These are phyloP conservation scores for Sugiyamaella boreocaroliniensis DNA, from an alignment of 805 yeast species.

Conservation along the genomic window DNA sequence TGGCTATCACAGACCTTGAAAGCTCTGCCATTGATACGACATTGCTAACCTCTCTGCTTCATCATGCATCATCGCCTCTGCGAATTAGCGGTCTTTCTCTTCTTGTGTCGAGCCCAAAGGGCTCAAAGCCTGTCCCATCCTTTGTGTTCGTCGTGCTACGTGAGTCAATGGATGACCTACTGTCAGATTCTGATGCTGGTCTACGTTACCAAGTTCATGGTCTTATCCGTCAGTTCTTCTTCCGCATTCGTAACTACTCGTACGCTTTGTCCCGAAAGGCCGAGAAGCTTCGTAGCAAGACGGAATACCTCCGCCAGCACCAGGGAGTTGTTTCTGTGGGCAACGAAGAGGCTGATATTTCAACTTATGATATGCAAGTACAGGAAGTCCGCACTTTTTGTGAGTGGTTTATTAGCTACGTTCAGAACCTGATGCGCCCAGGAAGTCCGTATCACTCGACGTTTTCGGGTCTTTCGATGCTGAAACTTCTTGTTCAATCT, in stretches of 20 bases:
- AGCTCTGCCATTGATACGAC: constrained; percentile 40
- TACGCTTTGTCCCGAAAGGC: constrained; percentile 51
- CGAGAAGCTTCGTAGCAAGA: neutral
- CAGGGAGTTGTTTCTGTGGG: too few species aligned
- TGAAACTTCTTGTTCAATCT: constrained; percentile 42
- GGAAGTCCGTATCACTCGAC: constrained; percentile 52
- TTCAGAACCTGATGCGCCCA: constrained; percentile 42
- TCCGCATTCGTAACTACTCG: constrained; percentile 62
- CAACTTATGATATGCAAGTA: neutral
- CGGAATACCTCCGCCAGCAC: neutral
- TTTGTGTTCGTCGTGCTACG: constrained; percentile 40
- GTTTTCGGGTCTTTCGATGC: constrained; percentile 43
- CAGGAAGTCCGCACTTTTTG: constrained; percentile 37
- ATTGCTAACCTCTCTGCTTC: constrained; percentile 36
- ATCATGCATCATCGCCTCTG: constrained; percentile 36
- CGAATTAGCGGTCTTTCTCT: constrained; percentile 56
- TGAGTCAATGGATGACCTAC: constrained; percentile 42
- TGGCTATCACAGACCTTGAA: constrained; percentile 40
- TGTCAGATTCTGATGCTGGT: constrained; percentile 63
- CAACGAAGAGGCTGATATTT: too few species aligned
- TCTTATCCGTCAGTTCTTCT: constrained; percentile 52
- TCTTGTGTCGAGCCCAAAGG: constrained; percentile 53
- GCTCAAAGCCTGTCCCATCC: constrained; percentile 49
- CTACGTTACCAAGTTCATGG: constrained; percentile 61
- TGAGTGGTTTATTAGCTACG: constrained; percentile 32